Conservation (phyloP, 176 grass and related monocot species). For the Typha latifolia region DNA sequence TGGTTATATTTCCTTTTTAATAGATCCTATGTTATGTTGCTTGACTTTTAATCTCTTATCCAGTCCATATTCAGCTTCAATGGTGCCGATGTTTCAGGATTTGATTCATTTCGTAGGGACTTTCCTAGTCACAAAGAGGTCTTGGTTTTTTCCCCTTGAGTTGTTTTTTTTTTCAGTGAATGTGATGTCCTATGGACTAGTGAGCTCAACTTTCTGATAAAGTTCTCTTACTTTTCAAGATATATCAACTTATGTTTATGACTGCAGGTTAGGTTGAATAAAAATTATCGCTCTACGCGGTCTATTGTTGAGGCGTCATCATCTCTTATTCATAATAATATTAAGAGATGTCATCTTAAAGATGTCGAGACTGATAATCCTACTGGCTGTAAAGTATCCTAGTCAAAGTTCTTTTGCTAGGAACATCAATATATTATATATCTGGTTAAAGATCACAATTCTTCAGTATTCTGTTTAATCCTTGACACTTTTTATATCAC, state of each 20-base stretch:
- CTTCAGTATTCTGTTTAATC: conserved; percentile 10
- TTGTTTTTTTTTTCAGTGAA: conserved; percentile 2
- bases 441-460: conserved; percentile 10
- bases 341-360: conserved; percentile 44
- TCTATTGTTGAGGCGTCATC: conserved; percentile 91
- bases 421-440: background rate
- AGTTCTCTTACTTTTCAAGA: conserved; percentile 9
- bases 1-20: background rate
- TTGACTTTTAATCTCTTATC: conserved; percentile 13
- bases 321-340: conserved; percentile 81
- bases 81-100: conserved; percentile 81
- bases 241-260: conserved; percentile 14
- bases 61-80: conserved; percentile 99
- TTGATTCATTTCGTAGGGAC: conserved; percentile 89
- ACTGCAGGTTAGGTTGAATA: conserved; percentile 79
- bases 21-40: background rate
- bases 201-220: no score
- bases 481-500: conserved; percentile 50
- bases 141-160: conserved; percentile 4
- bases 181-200: background rate
- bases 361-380: conserved; percentile 79
- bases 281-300: conserved; percentile 83
- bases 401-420: conserved; percentile 11
- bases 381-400: conserved; percentile 65
- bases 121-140: conserved; percentile 91